phyloP scores from a whole-genome alignment of 805 yeast species.

The Suhomyces sp. region DNA sequence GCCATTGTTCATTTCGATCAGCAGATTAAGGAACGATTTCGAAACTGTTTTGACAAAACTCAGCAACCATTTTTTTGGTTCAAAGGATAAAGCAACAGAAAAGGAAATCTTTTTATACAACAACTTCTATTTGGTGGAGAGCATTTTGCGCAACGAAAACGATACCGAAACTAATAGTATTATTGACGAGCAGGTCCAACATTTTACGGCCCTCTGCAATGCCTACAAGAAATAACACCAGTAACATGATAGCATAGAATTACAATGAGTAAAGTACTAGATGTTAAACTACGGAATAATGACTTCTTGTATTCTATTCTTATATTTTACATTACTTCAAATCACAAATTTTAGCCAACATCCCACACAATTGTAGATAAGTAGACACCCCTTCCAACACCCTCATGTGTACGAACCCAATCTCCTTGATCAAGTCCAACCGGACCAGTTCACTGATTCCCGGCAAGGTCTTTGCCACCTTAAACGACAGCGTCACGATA shows the following conservation, averaged over 20 bases:
- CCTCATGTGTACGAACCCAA: constrained; percentile 90
- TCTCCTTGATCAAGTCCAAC: constrained; percentile 75
- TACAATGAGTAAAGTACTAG: too few species aligned
- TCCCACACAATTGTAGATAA: constrained; percentile 79
- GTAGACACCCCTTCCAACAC: constrained; percentile 91
- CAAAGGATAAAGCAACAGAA: constrained; percentile 39
- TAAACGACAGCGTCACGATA: constrained; percentile 84
- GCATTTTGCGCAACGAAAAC: constrained; percentile 47
- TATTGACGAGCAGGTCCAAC: constrained; percentile 36
- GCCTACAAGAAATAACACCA: constrained; percentile 27
- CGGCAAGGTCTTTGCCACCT: constrained; percentile 75
- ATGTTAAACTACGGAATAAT: too few species aligned
- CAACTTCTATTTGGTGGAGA: constrained; percentile 62
- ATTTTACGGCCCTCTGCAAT: constrained; percentile 38
- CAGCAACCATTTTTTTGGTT: constrained; percentile 41
- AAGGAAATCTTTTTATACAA: constrained; percentile 72
- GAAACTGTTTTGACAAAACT: constrained; percentile 75
- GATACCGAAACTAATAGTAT: constrained; percentile 4
- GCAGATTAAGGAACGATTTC: constrained; percentile 71
- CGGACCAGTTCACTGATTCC: constrained; percentile 66
- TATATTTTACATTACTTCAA: neutral
- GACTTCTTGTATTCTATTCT: neutral
- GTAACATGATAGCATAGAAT: too few species aligned
- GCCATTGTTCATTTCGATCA: constrained; percentile 69
- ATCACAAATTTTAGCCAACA: constrained; percentile 59